A percentile compares a stretch with the other conserved stretches of the same genome.
Conservation (phyloP, 352 stramenopile species). For the Globisporangium barbulae region DNA sequence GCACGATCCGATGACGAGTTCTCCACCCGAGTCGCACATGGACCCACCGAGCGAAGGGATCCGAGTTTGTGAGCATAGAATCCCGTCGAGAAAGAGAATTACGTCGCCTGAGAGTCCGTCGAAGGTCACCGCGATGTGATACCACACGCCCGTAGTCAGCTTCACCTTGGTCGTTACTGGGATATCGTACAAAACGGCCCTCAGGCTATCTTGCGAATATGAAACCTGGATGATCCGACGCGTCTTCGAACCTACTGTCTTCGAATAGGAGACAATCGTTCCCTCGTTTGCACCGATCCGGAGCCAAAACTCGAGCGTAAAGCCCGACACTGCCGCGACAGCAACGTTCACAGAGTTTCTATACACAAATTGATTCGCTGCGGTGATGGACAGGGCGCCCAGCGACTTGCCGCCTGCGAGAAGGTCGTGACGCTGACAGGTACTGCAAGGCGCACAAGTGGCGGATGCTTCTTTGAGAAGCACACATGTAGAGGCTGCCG, state of each 20-base stretch:
- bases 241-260: conserved; percentile 17
- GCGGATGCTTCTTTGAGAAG: not conserved
- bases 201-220: not conserved
- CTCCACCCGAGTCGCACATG: conserved; percentile 12
- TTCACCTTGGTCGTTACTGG: conserved; percentile 5
- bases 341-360: not conserved
- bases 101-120: not conserved
- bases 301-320: conserved; percentile 32
- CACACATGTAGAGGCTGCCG: not conserved
- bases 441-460: conserved; percentile 6
- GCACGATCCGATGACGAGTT: conserved; percentile 44
- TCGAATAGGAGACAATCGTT: conserved; percentile 25
- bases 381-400: conserved; percentile 1
- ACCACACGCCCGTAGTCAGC: conserved; percentile 4
- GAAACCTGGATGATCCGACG: conserved; percentile 9
- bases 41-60: conserved; percentile 2
- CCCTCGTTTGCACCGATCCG: conserved; percentile 18
- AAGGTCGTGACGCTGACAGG: conserved; percentile 5
- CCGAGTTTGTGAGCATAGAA: conserved; percentile 1
- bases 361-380: conserved; percentile 8
- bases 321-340: not conserved
- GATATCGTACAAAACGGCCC: conserved; percentile 6
- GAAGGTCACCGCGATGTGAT: conserved; percentile 9
- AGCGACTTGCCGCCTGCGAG: not conserved
- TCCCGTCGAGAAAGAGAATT: conserved; percentile 1